Evolutionary conservation across 2,329 filamentous ascomycete species (phyloP).

Genomic region (Pseudocercospora fijiensis): DNA sequence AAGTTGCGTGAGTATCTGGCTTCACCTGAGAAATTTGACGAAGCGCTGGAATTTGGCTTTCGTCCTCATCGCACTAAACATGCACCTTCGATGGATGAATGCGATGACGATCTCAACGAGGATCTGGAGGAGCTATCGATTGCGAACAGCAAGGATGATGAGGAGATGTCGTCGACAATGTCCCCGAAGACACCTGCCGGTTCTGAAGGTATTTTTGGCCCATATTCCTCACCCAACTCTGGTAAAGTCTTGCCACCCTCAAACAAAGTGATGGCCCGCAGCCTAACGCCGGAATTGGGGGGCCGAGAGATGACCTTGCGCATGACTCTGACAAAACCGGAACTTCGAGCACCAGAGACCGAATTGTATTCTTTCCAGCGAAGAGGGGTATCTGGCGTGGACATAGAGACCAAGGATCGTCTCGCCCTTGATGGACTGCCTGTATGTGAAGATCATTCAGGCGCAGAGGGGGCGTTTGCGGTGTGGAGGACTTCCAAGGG

Average conservation of each 20-base stretch:
- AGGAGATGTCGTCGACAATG: constrained; percentile 9
- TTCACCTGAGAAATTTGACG: constrained; percentile 92
- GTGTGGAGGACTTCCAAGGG: constrained; percentile 26
- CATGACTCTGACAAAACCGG: constrained; percentile 90
- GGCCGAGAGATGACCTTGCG: constrained; percentile 86
- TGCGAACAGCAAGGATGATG: constrained; percentile 18
- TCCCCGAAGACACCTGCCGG: constrained; percentile 17
- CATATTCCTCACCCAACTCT: constrained; percentile 40
- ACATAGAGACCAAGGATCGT: constrained; percentile 46
- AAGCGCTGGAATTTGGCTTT: constrained; percentile 91
- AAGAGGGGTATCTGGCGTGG: constrained; percentile 25
- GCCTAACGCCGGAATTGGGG: constrained; percentile 21
- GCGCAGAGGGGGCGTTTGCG: constrained; percentile 47
- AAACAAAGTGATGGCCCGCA: constrained; percentile 15
- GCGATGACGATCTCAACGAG: constrained; percentile 5
- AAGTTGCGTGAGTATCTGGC: constrained; percentile 84
- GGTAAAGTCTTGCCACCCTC: constrained; percentile 32
- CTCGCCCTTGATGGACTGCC: constrained; percentile 56
- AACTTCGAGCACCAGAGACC: constrained; percentile 74
- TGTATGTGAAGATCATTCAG: constrained; percentile 39
- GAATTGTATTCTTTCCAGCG: constrained; percentile 60
- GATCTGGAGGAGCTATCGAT: constrained; percentile 19
- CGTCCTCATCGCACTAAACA: constrained; percentile 3
- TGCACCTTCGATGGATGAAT: constrained; percentile 26
- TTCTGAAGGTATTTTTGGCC: constrained; percentile 10